Conservation (phyloP, 306 rosid species). For the Calophaca sinica region DNA sequence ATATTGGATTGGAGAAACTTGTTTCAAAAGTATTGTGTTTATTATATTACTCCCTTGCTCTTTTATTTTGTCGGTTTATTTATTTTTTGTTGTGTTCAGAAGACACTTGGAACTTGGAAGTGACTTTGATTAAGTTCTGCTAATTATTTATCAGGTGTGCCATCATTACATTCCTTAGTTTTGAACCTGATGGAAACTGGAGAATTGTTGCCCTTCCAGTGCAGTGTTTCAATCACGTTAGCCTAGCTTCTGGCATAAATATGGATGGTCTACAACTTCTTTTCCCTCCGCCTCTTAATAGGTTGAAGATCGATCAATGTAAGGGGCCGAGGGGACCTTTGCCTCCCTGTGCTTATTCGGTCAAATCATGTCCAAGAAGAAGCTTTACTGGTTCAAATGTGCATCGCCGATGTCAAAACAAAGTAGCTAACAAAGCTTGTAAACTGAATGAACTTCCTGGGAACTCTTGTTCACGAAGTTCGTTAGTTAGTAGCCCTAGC, state of each 20-base stretch:
- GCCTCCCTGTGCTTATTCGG: conserved; percentile 53
- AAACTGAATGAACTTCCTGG: conserved; percentile 62
- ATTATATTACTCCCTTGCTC: conserved; percentile 30
- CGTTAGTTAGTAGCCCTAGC: conserved; percentile 47
- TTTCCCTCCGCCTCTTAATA: conserved; percentile 60
- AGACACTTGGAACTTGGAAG: conserved; percentile 35
- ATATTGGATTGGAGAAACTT: no score
- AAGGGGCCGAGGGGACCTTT: conserved; percentile 51
- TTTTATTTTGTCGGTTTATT: not conserved
- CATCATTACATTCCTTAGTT: conserved; percentile 51
- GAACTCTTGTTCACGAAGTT: conserved; percentile 51
- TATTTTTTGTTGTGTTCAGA: conserved; percentile 10
- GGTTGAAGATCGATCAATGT: conserved; percentile 53
- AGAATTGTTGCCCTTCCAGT: conserved; percentile 61
- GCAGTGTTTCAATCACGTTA: conserved; percentile 49
- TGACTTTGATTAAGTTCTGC: conserved; percentile 39
- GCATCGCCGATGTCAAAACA: conserved; percentile 63
- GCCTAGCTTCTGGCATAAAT: conserved; percentile 50
- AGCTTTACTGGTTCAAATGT: conserved; percentile 53
- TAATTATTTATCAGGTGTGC: conserved; percentile 61
- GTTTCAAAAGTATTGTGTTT: no score
- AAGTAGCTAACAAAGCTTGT: conserved; percentile 59
- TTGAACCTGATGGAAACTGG: conserved; percentile 65
- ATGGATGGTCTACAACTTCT: conserved; percentile 69
- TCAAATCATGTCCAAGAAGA: conserved; percentile 53